phyloP scores from a whole-genome alignment of 2,329 filamentous ascomycete species.

The Claviceps sp. region DNA sequence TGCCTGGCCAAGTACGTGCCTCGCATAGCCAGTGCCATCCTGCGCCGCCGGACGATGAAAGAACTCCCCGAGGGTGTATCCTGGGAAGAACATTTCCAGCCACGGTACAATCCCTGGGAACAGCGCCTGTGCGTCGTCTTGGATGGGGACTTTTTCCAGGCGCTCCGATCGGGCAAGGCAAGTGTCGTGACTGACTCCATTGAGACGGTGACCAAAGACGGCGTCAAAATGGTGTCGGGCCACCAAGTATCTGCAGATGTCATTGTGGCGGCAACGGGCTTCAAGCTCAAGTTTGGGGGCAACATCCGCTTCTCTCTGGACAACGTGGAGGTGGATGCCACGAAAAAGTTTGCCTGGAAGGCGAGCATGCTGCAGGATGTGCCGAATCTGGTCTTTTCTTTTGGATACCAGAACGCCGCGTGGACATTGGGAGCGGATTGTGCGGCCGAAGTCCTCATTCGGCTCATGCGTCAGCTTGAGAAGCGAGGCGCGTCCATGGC shows the following conservation, averaged over 20 bases:
- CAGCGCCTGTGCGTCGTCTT: constrained; percentile 51
- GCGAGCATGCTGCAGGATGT: constrained; percentile 47
- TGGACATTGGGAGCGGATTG: constrained; percentile 52
- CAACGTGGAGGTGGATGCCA: constrained; percentile 27
- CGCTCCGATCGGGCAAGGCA: constrained; percentile 24
- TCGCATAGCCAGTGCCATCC: constrained; percentile 24
- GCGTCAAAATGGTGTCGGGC: constrained; percentile 30
- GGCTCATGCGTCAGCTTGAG: constrained; percentile 22
- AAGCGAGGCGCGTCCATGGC: constrained; percentile 26
- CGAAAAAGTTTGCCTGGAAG: constrained; percentile 42
- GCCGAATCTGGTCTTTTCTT: constrained; percentile 44
- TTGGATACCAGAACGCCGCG: constrained; percentile 46
- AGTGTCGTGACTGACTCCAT: constrained; percentile 33
- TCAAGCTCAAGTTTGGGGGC: constrained; percentile 42
- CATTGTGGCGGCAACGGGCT: constrained; percentile 52
- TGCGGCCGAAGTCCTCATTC: constrained; percentile 21
- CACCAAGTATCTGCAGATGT: constrained; percentile 40
- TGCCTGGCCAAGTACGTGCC: constrained; percentile 39
- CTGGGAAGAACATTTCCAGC: constrained; percentile 40
- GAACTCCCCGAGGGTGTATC: constrained; percentile 35
- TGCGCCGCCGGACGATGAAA: constrained; percentile 26
- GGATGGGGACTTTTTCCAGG: constrained; percentile 32
- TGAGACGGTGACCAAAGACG: constrained; percentile 26
- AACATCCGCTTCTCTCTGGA: constrained; percentile 38
- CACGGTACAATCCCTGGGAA: constrained; percentile 47